A percentile compares a stretch with the other conserved stretches of the same genome.
Conservation (phyloP, 108 stramenopile species). For the Nitzschia inconspicua region DNA sequence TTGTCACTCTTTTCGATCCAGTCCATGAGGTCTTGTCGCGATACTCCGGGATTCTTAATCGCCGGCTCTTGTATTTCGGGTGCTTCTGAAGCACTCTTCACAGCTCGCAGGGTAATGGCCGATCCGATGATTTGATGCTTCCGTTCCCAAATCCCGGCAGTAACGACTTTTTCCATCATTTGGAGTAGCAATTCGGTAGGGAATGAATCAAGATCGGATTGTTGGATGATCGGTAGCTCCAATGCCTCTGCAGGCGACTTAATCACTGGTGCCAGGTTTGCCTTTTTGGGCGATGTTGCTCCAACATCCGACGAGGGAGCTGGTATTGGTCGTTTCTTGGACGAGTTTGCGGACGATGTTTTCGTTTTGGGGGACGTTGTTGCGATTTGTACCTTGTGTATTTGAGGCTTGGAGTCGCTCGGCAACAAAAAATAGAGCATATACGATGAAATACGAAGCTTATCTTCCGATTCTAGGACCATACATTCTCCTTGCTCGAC, state of each 20-base stretch:
- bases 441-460: constrained; percentile 6
- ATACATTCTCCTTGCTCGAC: constrained; percentile 42
- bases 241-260: too few species aligned
- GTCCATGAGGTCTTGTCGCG: constrained; percentile 44
- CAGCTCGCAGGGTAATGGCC: constrained; percentile 36
- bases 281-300: neutral
- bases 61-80: constrained; percentile 22
- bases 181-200: constrained; percentile 27
- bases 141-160: constrained; percentile 40
- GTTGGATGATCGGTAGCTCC: neutral
- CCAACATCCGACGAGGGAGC: neutral
- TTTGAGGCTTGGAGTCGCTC: constrained; percentile 1
- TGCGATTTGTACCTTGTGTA: neutral
- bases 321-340: constrained; percentile 5
- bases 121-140: constrained; percentile 46
- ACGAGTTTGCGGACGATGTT: neutral
- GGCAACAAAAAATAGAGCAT: constrained; percentile 45
- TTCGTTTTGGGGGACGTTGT: neutral
- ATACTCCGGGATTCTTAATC: constrained; percentile 27
- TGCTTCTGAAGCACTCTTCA: constrained; percentile 23
- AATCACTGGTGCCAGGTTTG: neutral
- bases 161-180: constrained; percentile 34
- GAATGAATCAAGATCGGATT: constrained; percentile 29
- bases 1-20: constrained; percentile 42
- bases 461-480: constrained; percentile 27